Evolutionary conservation across 257 asterid genomes (phyloP).

Genomic region (Przewalskia tangutica): DNA sequence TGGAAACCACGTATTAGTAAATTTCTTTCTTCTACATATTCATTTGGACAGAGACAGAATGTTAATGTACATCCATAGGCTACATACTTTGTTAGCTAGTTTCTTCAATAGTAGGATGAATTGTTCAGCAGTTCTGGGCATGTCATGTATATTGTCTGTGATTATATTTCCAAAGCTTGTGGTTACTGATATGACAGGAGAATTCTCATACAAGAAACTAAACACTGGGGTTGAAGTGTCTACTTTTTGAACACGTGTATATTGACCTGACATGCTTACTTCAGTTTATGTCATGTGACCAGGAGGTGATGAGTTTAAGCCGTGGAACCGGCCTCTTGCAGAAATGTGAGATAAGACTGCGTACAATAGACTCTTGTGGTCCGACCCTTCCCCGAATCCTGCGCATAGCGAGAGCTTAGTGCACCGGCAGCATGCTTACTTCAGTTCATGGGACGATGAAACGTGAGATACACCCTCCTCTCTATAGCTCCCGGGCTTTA

Average conservation of each 20-base stretch:
- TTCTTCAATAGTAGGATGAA: neutral
- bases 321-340: too few species aligned
- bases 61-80: neutral
- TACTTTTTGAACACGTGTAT: neutral
- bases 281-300: too few species aligned
- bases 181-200: neutral
- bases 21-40: neutral
- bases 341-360: too few species aligned
- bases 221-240: neutral
- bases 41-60: neutral
- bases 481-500: neutral
- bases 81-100: neutral
- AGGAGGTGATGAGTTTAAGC: too few species aligned
- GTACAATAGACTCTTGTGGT: too few species aligned
- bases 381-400: too few species aligned
- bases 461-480: neutral
- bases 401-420: too few species aligned
- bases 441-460: neutral
- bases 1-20: neutral
- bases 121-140: neutral
- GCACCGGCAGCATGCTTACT: neutral
- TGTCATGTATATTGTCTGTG: neutral
- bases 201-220: neutral
- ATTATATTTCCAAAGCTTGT: neutral
- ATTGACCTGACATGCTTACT: constrained; percentile 1